Evolutionary conservation across 1,284 basidiomycete species (phyloP).

Genomic region (Amylostereum areolatum): DNA sequence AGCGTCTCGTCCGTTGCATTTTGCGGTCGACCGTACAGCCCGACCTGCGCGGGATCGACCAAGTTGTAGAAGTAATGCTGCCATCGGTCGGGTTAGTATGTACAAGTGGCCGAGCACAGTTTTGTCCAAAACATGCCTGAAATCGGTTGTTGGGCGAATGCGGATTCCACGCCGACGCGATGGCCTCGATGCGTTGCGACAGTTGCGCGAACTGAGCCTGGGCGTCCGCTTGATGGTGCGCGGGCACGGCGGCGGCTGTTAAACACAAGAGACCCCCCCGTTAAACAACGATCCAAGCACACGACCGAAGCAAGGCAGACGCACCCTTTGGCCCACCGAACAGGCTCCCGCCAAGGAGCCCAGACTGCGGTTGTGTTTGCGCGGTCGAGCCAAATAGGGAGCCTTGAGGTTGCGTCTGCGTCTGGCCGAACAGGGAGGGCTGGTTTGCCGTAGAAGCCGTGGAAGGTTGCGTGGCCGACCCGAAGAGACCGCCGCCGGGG

Average conservation of each 20-base stretch:
- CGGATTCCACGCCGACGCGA: slow-evolving; percentile 72
- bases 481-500: slow-evolving; percentile 21
- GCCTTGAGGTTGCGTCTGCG: slow-evolving; percentile 19
- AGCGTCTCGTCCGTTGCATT: slow-evolving; percentile 70
- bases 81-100: slow-evolving; percentile 3
- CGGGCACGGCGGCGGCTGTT: slow-evolving; percentile 21
- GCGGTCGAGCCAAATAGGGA: slow-evolving; percentile 31
- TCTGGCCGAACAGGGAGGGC: slow-evolving; percentile 23
- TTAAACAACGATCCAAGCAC: slow-evolving; percentile 14
- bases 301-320: slow-evolving; percentile 19
- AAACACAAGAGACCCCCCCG: slow-evolving; percentile 22
- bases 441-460: slow-evolving; percentile 11
- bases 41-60: slow-evolving; percentile 69
- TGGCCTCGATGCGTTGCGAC: slow-evolving; percentile 57
- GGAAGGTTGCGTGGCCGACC: slow-evolving; percentile 16
- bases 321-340: slow-evolving; percentile 15
- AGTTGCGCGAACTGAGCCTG: slow-evolving; percentile 55
- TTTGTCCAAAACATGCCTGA: slow-evolving; percentile 47
- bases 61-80: slow-evolving; percentile 85
- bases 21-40: slow-evolving; percentile 66
- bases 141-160: slow-evolving; percentile 70
- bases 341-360: slow-evolving; percentile 16
- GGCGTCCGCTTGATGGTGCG: slow-evolving; percentile 50
- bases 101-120: background rate
- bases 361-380: slow-evolving; percentile 16